Conservation (phyloP, 805 yeast species). For the Maudiozyma saulgeensis region DNA sequence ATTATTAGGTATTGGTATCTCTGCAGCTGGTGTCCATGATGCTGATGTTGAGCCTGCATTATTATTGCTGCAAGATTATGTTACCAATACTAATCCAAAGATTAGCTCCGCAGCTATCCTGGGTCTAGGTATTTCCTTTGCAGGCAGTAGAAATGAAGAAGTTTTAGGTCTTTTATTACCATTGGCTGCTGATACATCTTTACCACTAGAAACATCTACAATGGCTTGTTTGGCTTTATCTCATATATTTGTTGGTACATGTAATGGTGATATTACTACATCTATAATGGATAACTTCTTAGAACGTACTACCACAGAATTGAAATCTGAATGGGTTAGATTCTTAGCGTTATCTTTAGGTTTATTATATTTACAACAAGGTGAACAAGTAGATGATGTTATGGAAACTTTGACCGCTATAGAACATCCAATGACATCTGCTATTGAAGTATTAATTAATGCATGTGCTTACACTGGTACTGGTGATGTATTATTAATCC, state of each 20-base stretch:
- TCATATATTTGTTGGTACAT: constrained; percentile 89
- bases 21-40: constrained; percentile 87
- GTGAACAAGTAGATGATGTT: constrained; percentile 89
- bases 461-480: constrained; percentile 96
- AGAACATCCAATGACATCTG: constrained; percentile 86
- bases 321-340: constrained; percentile 78
- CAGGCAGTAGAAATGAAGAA: constrained; percentile 86
- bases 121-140: constrained; percentile 89
- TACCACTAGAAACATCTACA: constrained; percentile 69
- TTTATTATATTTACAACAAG: constrained; percentile 82
- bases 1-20: constrained; percentile 85
- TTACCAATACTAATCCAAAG: constrained; percentile 50
- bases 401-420: constrained; percentile 89
- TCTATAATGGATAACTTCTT: constrained; percentile 81
- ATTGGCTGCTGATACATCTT: constrained; percentile 64
- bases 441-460: constrained; percentile 80
- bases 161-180: constrained; percentile 71
- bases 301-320: constrained; percentile 71
- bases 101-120: constrained; percentile 74
- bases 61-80: constrained; percentile 75
- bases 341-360: constrained; percentile 91
- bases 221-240: constrained; percentile 89
- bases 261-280: constrained; percentile 90
- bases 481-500: constrained; percentile 92
- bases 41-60: constrained; percentile 84